Evolutionary conservation across 345 rosid species (phyloP), one percentile per base, ranked within the genome.

Genomic region (Aquilaria sinensis): DNA sequence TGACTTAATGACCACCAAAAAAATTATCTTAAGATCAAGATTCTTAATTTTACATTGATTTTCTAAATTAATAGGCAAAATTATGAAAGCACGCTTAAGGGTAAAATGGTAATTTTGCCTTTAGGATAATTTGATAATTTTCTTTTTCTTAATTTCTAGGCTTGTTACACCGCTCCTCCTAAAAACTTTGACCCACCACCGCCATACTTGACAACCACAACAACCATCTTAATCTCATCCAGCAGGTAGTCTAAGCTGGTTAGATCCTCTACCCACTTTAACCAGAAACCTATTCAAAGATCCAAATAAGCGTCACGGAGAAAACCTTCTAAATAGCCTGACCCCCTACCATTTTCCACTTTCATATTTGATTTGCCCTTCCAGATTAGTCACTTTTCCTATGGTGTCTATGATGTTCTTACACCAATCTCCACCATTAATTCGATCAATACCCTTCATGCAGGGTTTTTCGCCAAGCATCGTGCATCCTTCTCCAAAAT

Each of bases 101-200:
- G 23, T 23, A 23, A 23, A 23, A 23, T 23, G 23, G 23, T 23
- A 23, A 23, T 23, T 23, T 23, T 23, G 23, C 1, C 1, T 16
- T 16, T 16, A 16, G 23, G 23, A 0, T 16, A 16, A 16, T 16
- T 16, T 16, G 23, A 0, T 16, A 16, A 16, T 16, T 16, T 16
- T 16, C 0, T 16, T 16, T 23, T 23, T 23, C 23, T 23, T 23
- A 23, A 23, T 23, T 23, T 23, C 23, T 23, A 23, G 23, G 23
- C 23, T 23, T 23, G 23, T 23, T 0, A 23, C 61, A 78, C 86
- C 61, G 90, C 98, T 62, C 96, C 98, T 77, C 98, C 98, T 5
- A 73, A 89, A 53, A 76, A 69, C 59, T 51, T 72, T 10, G 68
- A 50, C 47, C 79, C 75, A 0, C 73, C 82, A 1, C 68, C 65